These are phyloP conservation scores for Hyphopichia khmerensis DNA, from an alignment of 1,139 yeast species.

Conservation along the genomic window DNA sequence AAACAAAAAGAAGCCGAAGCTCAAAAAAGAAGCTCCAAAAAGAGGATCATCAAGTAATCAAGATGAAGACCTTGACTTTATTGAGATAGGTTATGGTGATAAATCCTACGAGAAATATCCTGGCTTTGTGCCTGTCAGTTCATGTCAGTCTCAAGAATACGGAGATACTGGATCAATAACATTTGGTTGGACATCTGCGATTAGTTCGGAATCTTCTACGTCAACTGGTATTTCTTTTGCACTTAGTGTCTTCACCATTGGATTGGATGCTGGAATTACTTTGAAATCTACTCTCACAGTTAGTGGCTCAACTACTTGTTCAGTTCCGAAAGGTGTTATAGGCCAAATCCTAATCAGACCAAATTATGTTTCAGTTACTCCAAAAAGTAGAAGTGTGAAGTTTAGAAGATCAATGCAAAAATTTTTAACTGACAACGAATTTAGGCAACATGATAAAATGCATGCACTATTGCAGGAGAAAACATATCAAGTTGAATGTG, in stretches of 20 bases:
- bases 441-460: constrained; percentile 9
- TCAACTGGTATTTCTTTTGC: background rate
- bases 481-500: constrained; percentile 17
- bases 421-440: constrained; percentile 13
- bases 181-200: constrained; percentile 11
- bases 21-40: background rate
- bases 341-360: constrained; percentile 25
- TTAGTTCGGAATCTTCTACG: background rate
- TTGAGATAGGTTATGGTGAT: constrained; percentile 13
- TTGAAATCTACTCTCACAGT: constrained; percentile 5
- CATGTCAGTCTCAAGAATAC: constrained; percentile 22
- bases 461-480: constrained; percentile 12
- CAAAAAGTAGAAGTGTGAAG: constrained; percentile 12
- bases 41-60: background rate
- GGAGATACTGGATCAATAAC: constrained; percentile 19
- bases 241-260: constrained; percentile 6
- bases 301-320: constrained; percentile 15
- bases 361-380: constrained; percentile 9
- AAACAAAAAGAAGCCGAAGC: background rate
- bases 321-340: constrained; percentile 14
- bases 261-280: constrained; percentile 8
- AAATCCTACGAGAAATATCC: constrained; percentile 10
- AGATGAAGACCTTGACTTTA: constrained; percentile 12
- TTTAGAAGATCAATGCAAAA: constrained; percentile 10
- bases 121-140: constrained; percentile 22